phyloP scores from a whole-genome alignment of 345 rosid genomes.

The Trapa bicornis region DNA sequence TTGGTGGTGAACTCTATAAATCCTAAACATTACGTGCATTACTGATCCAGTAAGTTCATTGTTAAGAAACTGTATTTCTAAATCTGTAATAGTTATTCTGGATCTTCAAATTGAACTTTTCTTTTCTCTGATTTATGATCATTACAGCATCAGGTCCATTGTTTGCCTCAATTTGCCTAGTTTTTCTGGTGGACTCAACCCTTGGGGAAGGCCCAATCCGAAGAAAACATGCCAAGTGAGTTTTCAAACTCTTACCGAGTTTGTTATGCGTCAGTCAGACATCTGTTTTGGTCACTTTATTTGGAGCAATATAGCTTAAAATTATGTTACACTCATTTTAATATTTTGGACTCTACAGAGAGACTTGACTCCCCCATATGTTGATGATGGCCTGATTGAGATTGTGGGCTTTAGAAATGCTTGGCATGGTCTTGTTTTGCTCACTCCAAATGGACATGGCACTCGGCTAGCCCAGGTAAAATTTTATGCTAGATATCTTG shows the following conservation, averaged over 20 bases:
- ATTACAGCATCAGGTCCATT: slow-evolving; percentile 52
- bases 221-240: slow-evolving; percentile 37
- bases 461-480: slow-evolving; percentile 44
- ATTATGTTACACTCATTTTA: not conserved
- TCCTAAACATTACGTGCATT: not conserved
- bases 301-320: not conserved
- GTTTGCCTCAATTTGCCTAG: slow-evolving; percentile 73
- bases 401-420: slow-evolving; percentile 40
- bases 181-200: slow-evolving; percentile 68
- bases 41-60: not conserved
- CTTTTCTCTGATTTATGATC: slow-evolving; percentile 1
- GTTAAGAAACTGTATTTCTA: not conserved
- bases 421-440: slow-evolving; percentile 36
- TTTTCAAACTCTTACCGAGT: slow-evolving; percentile 8
- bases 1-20: not conserved
- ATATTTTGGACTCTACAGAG: slow-evolving; percentile 13
- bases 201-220: slow-evolving; percentile 50
- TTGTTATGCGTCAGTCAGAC: not conserved
- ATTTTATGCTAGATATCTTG: not conserved
- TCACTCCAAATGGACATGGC: slow-evolving; percentile 33
- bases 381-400: slow-evolving; percentile 35
- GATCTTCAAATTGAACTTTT: not conserved
- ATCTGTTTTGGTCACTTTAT: not conserved
- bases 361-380: slow-evolving; percentile 32
- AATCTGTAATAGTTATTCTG: not conserved